Evolutionary conservation across 495 filamentous ascomycete species (phyloP).

Genomic region (Corynascus novoguineensis): DNA sequence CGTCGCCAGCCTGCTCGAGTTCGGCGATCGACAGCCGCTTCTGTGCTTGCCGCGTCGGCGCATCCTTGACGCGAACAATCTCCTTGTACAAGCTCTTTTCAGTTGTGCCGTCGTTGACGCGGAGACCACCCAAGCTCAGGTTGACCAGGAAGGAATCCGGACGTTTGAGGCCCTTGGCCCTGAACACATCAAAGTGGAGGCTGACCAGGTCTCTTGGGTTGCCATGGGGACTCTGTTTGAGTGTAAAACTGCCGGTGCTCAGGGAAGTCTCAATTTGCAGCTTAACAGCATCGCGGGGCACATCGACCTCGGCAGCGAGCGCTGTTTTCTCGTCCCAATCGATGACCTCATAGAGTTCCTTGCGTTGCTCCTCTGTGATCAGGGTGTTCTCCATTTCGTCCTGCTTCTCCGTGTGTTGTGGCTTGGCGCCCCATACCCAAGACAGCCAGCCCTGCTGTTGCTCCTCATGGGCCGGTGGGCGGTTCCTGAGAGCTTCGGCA

Average conservation of each 20-base stretch:
- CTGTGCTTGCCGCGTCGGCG: slow-evolving; percentile 49
- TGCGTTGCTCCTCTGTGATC: slow-evolving; percentile 91
- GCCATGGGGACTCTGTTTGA: slow-evolving; percentile 81
- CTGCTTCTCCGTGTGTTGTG: slow-evolving; percentile 50
- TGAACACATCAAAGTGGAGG: slow-evolving; percentile 89
- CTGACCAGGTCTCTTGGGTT: slow-evolving; percentile 73
- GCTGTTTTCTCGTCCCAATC: slow-evolving; percentile 97
- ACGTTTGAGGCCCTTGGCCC: slow-evolving; percentile 77
- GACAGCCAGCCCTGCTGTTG: slow-evolving; percentile 73
- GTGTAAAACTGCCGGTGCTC: slow-evolving; percentile 86
- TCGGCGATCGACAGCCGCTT: slow-evolving; percentile 55
- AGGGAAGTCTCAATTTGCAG: slow-evolving; percentile 85
- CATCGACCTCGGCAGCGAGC: slow-evolving; percentile 77
- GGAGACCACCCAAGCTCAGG: slow-evolving; percentile 82
- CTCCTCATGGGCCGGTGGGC: slow-evolving; percentile 39
- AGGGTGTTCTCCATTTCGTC: slow-evolving; percentile 60
- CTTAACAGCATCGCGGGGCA: slow-evolving; percentile 85
- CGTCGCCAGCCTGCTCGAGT: slow-evolving; percentile 50
- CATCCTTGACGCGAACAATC: slow-evolving; percentile 91
- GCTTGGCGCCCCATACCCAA: slow-evolving; percentile 82
- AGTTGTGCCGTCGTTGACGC: slow-evolving; percentile 94
- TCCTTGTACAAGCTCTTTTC: slow-evolving; percentile 83
- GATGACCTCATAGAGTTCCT: slow-evolving; percentile 94
- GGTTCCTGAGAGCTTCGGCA: slow-evolving; percentile 59
- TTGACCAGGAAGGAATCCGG: slow-evolving; percentile 85